phyloP scores from a whole-genome alignment of 1,139 yeast genomes.

The Geotrichum macrosporum region DNA sequence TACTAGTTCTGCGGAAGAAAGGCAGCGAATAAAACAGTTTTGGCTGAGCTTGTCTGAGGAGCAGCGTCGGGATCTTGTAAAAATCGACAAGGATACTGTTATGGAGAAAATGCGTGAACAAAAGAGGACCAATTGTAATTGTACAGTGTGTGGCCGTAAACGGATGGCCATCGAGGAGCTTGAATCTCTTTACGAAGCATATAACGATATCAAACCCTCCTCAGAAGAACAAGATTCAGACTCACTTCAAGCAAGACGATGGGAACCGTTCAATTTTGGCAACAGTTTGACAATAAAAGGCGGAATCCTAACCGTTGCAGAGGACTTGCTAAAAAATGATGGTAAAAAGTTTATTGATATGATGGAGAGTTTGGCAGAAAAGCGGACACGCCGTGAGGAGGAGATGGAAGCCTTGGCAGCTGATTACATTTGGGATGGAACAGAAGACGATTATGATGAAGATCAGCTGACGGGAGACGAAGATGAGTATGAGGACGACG shows the following conservation, averaged over 20 bases:
- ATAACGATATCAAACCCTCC: conserved; percentile 34
- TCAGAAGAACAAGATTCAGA: conserved; percentile 16
- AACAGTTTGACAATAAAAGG: conserved; percentile 39
- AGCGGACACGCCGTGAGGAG: conserved; percentile 51
- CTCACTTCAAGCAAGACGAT: conserved; percentile 5
- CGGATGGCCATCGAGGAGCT: conserved; percentile 69
- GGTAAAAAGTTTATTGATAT: conserved; percentile 70
- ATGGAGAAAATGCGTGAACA: conserved; percentile 60
- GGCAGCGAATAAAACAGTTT: conserved; percentile 54
- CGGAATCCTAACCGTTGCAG: conserved; percentile 61
- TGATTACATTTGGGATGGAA: conserved; percentile 39
- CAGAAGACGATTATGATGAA: conserved; percentile 38
- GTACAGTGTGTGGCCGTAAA: conserved; percentile 77
- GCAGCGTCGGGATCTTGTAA: conserved; percentile 59
- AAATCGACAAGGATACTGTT: conserved; percentile 67
- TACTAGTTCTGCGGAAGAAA: conserved; percentile 55
- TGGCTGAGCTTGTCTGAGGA: conserved; percentile 66
- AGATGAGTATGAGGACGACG: conserved; percentile 28
- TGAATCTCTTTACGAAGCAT: conserved; percentile 63
- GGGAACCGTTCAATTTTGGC: conserved; percentile 38
- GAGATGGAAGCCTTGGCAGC: conserved; percentile 35
- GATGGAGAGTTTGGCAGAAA: conserved; percentile 68
- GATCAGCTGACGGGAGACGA: conserved; percentile 31
- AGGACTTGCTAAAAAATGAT: conserved; percentile 68
- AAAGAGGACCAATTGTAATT: conserved; percentile 57